These are phyloP conservation scores for Neofusicoccum kwambonambiense DNA, from an alignment of 2,329 filamentous ascomycete species.

Conservation along the genomic window DNA sequence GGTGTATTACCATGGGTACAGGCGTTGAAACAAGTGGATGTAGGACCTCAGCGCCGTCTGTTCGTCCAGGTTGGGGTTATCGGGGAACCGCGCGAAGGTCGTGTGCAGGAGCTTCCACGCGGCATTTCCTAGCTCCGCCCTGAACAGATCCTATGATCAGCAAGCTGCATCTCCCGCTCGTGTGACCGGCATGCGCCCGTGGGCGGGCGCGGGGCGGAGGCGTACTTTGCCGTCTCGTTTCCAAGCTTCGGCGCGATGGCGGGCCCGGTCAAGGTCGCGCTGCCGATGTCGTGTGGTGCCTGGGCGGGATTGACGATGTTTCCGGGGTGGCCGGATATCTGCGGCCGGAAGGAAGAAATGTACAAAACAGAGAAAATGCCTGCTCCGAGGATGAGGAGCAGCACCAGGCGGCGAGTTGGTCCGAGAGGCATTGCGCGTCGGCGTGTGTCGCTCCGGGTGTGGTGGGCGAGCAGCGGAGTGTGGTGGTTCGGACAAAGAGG, in stretches of 20 bases:
- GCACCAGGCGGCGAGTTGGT: slow-evolving; percentile 36
- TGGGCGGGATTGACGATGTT: slow-evolving; percentile 18
- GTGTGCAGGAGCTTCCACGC: slow-evolving; percentile 68
- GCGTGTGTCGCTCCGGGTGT: background rate
- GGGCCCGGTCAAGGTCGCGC: slow-evolving; percentile 56
- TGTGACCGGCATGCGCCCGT: background rate
- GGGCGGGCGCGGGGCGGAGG: slow-evolving; percentile 10
- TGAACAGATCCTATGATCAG: slow-evolving; percentile 25
- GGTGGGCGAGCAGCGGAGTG: background rate
- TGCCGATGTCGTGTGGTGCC: slow-evolving; percentile 25
- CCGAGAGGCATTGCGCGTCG: slow-evolving; percentile 29
- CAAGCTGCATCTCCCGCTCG: background rate
- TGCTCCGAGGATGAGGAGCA: slow-evolving; percentile 54
- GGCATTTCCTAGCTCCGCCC: slow-evolving; percentile 63
- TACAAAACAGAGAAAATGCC: slow-evolving; percentile 58
- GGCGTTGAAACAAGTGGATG: slow-evolving; percentile 62
- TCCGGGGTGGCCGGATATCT: slow-evolving; percentile 13
- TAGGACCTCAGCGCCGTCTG: slow-evolving; percentile 59
- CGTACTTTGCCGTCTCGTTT: slow-evolving; percentile 72
- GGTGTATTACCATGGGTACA: slow-evolving; percentile 59
- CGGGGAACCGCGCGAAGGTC: slow-evolving; percentile 64
- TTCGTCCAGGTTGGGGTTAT: slow-evolving; percentile 61
- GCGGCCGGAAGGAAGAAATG: slow-evolving; percentile 57
- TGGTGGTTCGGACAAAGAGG: background rate
- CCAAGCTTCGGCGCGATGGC: slow-evolving; percentile 79